Base-by-base conservation (phyloP, 2,329 filamentous ascomycete species). In the Dendryphion nanum region DNA sequence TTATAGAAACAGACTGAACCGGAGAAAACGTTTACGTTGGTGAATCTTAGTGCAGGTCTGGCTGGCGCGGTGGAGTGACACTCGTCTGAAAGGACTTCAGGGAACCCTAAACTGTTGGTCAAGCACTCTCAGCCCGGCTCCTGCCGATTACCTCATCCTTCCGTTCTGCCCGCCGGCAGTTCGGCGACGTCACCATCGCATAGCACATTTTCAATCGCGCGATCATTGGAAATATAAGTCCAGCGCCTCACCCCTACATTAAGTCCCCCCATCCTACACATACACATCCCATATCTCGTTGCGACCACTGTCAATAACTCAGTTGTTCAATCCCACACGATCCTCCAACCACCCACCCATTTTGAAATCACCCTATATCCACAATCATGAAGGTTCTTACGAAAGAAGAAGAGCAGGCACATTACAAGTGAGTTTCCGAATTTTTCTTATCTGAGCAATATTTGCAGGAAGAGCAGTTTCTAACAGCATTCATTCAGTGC, bases 381-480 rank as follows among this genome's bases (percentile, higher is more conserved):
- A 16, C 49, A 55, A 41, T 7, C 1, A 98, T 97, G 93, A 97
- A 96, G 84, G 76, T 97, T 63, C 78, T 97, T 64, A 94, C 86
- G 57, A 89, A 91, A 66, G 89, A 96, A 79, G 88, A 96, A 73
- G 90, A 96, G 72, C 67, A 76, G 44, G 86, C 79, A 37, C 90
- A 96, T 78, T 95, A 94, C 79, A 72, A 75, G 79, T 82, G 69
- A 35, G 70, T 50, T 6, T 28, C 10, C 23, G 10, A 26, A 8
- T 10, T 3, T n/a, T 26, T n/a, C n/a, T n/a, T n/a, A n/a, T 30
- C 2, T 15, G 10, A 42, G 15, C 28, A 14, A 33, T 21, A 17
- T 15, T 7, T 2, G 12, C 14, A 16, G 30, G 15, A 6, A 7
- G 23, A 12, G 5, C 5, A 6, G 18, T 35, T 19, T 15, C 35